phyloP scores from a whole-genome alignment of 768 basidiomycete species.

The Ramaria rubella region DNA sequence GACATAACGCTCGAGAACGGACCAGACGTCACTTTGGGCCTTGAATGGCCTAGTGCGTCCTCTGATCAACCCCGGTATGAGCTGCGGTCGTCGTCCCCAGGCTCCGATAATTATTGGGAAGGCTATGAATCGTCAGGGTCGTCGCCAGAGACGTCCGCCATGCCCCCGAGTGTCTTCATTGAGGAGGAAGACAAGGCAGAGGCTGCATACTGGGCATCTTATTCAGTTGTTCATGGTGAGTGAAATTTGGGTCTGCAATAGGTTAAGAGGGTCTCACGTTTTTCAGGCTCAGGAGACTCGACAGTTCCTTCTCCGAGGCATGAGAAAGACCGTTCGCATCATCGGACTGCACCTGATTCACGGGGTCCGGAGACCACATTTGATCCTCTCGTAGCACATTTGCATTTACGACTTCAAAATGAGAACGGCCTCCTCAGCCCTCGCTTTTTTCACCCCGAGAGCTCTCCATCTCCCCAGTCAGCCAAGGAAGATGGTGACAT shows the following conservation, averaged over 20 bases:
- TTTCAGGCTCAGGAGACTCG: constrained; percentile 63
- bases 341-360: constrained; percentile 6
- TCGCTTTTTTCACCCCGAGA: neutral
- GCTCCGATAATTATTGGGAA: constrained; percentile 7
- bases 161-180: neutral
- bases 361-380: constrained; percentile 13
- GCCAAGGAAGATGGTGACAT: neutral
- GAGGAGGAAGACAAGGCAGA: constrained; percentile 28
- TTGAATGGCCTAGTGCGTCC: neutral
- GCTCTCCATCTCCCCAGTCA: neutral
- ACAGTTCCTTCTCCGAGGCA: constrained; percentile 50
- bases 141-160: neutral
- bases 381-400: constrained; percentile 14
- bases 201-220: constrained; percentile 75
- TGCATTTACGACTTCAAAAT: constrained; percentile 8
- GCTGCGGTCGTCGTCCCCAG: constrained; percentile 1
- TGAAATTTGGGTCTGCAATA: neutral
- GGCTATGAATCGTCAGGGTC: constrained; percentile 10
- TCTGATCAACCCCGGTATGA: neutral
- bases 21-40: constrained; percentile 7
- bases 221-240: constrained; percentile 62
- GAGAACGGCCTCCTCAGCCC: constrained; percentile 12
- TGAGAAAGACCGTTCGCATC: constrained; percentile 22
- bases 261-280: neutral
- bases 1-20: constrained; percentile 26